Base-by-base conservation (phyloP, 805 yeast genomes). In the Candida awuae region DNA sequence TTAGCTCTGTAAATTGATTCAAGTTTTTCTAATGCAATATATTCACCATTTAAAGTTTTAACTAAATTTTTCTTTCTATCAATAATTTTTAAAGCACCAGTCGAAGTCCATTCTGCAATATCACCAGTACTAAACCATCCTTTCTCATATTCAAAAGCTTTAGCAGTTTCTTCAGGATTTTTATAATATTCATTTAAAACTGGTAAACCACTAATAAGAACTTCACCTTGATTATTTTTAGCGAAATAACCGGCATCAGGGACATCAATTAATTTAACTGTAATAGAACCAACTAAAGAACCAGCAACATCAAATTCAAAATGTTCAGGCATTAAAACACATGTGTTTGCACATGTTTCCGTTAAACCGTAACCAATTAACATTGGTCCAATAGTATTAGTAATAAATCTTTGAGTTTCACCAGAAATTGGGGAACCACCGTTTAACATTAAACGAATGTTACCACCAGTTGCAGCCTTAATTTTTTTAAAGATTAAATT, bases 71-170 rank as follows among this genome's bases (percentile, higher is more conserved):
- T 92, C 70, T 77, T 84, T 60, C 98, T 83, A 66, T 92, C 98
- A 59, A 92, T 84, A 45, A 92, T 69, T 57, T 73, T 77, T 56
- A 92, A 70, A 42, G 77, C 80, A 49, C 97, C 97, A 48, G 69
- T 71, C 20, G 76, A 44, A 31, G 88, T 73, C 94, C 96, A 86
- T 68, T 85, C 87, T 57, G 90, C 96, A 62, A 92, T 86, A 62
- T 92, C 98, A 62, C 98, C 98, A 25, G 97, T 92, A 58, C 69
- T 73, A 70, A 92, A 92, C 97, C 97, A 92, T 18, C 88, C 94
- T 52, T 84, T 88, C 44, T 81, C 83, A 38, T 77, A 70, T 34
- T 71, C 68, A 54, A 83, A 77, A 1, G 94, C 84, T 15, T 62
- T 75, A 34, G 67, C 61, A 15, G 96, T 90, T 65, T 88, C 97